Percentiles rank a stretch among this genome's conserved stretches.
These are phyloP conservation scores for Asclepias syriaca DNA, from an alignment of 257 asterid species.

Conservation along the genomic window DNA sequence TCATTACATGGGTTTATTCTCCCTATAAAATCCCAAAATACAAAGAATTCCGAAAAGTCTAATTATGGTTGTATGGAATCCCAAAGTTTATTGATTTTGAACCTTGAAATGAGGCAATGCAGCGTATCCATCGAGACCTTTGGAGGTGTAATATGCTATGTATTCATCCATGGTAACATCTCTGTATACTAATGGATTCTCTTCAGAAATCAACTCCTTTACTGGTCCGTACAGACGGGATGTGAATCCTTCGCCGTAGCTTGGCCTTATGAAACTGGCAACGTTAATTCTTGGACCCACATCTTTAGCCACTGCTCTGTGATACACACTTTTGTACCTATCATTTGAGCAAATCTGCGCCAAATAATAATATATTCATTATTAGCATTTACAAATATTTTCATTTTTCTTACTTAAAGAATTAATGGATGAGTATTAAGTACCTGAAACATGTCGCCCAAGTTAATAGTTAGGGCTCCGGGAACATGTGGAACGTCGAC, in stretches of 20 bases:
- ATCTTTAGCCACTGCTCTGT: constrained; percentile 3
- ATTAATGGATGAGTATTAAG: too few relatives aligned
- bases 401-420: too few relatives aligned
- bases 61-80: too few relatives aligned
- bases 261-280: constrained; percentile 9
- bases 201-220: constrained; percentile 16
- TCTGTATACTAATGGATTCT: constrained; percentile 14
- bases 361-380: too few relatives aligned
- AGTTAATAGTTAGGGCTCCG: not conserved
- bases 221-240: constrained; percentile 27
- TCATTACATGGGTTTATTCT: too few relatives aligned
- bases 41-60: too few relatives aligned
- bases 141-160: constrained; percentile 2
- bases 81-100: not conserved
- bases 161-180: constrained; percentile 11
- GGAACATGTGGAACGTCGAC: constrained; percentile 6
- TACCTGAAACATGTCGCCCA: constrained; percentile 6
- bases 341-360: not conserved
- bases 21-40: too few relatives aligned
- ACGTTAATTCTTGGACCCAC: constrained; percentile 11
- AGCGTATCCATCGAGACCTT: constrained; percentile 11
- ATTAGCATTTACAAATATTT: too few relatives aligned
- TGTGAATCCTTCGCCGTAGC: not conserved
- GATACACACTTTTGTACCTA: constrained; percentile 4
- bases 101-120: constrained; percentile 14